Evolutionary conservation across 176 grass and related monocot species (phyloP), one percentile per base, ranked within the genome.

Genomic region (Rhynchospora breviuscula): DNA sequence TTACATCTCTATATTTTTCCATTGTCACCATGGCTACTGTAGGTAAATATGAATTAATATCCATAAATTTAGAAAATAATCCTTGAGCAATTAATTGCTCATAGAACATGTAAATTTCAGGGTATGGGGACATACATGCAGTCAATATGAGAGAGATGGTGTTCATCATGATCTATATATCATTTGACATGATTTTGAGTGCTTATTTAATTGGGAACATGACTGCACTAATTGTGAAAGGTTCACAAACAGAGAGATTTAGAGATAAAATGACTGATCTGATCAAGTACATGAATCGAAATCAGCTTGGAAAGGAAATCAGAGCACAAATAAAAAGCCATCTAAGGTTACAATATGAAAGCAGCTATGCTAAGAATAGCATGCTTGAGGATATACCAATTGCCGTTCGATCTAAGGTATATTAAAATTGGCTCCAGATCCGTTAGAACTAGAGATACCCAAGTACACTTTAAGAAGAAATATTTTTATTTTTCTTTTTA

Each of bases 211-310:
- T 98, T 26, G 95, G 95, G 51, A 98, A 98, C 67, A 98, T 98
- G 95, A 98, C 92, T 2, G 95, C 95, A 64, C 79, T 98, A 44
- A 98, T 98, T 6, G 95, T 98, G 6, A 94, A 88, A 77, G 95
- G 92, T 0, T 98, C 95, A 0, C 94, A 84, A 85, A 98, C 95
- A 0, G 95, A 98, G 89, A 83, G 86, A 47, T 98, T 98, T 80
- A 8, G 95, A 52, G 95, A 98, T 88, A 98, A 86, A 88, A 98
- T 98, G 95, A 85, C 90, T 7, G 95, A 98, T 69, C 82, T 98
- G 23, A 93, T 89, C 87, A 87, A 91, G 84, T 98, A 98, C 85
- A 94, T 98, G 95, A 94, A 94, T 78, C 89, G 90, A 87, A 98
- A 94, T 78, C 86, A 87, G 82, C 92, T 98, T 21, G 87, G 86